Percentiles rank a stretch among this genome's conserved stretches.
These are phyloP conservation scores for Lactarius hatsudake DNA, from an alignment of 768 basidiomycete genomes.

Conservation along the genomic window DNA sequence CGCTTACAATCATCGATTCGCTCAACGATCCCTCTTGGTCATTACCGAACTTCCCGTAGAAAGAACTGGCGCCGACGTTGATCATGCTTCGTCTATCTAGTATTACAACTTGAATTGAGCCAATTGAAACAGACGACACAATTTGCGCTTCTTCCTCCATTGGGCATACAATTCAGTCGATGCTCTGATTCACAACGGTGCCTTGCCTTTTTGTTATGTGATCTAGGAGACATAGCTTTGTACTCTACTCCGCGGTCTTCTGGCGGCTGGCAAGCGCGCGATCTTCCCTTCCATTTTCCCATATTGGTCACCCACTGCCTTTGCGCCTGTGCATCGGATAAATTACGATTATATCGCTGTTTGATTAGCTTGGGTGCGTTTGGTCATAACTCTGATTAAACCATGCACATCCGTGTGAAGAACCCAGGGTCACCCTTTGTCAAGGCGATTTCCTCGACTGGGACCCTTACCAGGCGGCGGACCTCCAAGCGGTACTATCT, in stretches of 20 bases:
- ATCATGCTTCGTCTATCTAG: slow-evolving; percentile 15
- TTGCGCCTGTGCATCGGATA: background rate
- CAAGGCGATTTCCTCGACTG: slow-evolving; percentile 9
- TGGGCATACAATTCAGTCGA: slow-evolving; percentile 35
- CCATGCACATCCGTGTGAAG: background rate
- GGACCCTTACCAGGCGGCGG: background rate
- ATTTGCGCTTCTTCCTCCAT: slow-evolving; percentile 49
- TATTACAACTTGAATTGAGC: slow-evolving; percentile 26
- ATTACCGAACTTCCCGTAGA: slow-evolving; percentile 10
- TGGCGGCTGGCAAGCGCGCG: background rate
- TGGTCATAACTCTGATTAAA: background rate
- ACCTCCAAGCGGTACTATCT: slow-evolving; percentile 14
- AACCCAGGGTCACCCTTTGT: background rate
- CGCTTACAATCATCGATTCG: slow-evolving; percentile 4
- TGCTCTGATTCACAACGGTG: slow-evolving; percentile 52
- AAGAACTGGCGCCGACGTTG: slow-evolving; percentile 7
- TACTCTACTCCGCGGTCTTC: background rate
- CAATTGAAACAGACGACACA: slow-evolving; percentile 44
- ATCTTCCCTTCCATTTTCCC: slow-evolving; percentile 4
- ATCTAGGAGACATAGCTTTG: slow-evolving; percentile 1
- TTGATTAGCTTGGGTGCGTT: background rate
- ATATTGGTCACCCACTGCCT: background rate
- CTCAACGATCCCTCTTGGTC: background rate
- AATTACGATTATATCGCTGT: background rate
- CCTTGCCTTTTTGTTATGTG: slow-evolving; percentile 50